Base-by-base conservation (phyloP, 2,329 filamentous ascomycete species). In the Meredithiella fracta region DNA sequence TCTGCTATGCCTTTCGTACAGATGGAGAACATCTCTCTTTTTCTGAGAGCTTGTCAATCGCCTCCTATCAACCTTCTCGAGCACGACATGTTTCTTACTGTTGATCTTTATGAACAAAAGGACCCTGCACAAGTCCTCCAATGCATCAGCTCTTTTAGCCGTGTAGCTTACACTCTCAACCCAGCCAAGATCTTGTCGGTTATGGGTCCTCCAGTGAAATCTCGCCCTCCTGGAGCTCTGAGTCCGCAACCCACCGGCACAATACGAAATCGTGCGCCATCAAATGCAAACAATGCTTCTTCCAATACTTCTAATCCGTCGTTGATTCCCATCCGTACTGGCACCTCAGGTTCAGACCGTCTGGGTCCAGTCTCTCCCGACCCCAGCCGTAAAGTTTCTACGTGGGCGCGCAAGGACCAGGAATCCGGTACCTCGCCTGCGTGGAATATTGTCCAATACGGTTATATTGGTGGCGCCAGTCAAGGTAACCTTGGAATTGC, bases 21-120 rank as follows among this genome's bases (percentile, higher is more conserved):
- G 69, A 97, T 97, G 90, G 92, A 98, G 69, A 98, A 98, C 67
- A 96, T 98, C 65, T 94, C 90, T 3, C 87, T 94, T 66, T 98
- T 96, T 70, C 80, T 98, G 55, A 82, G 80, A 64, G 89, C 88
- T 59, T 94, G 90, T 72, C 86, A 95, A 69, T 73, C 79, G 53
- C 80, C 86, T 25, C 92, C 92, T 0, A 73, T 98, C 54, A 90
- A 83, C 68, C 80, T 98, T 59, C 89, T 87, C 58, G 83, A 90
- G 49, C 92, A 98, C 72, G 92, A 98, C 69, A 82, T 90, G 62
- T 98, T 98, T 70, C 80, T 97, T 59, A 98, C 92, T 3, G 91
- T 98, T 67, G 92, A 98, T 70, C 76, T 98, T 51, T 98, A 85
- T 73, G 92, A 98, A 69, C 76, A 82, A 62, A 98, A 98, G 68